These are phyloP conservation scores for Jaltomata sinuosa DNA, from an alignment of 257 asterid genomes.

Conservation along the genomic window DNA sequence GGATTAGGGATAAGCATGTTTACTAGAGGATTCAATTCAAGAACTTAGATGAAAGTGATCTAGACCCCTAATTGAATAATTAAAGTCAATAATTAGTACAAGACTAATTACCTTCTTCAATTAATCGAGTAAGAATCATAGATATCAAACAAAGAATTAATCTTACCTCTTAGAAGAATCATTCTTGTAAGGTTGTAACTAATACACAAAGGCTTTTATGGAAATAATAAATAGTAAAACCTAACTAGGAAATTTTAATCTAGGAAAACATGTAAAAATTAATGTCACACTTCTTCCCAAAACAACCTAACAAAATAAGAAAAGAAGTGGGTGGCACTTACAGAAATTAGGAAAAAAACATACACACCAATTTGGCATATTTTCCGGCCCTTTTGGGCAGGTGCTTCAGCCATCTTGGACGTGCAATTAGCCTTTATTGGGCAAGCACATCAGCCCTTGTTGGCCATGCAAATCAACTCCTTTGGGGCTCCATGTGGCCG, in stretches of 20 bases:
- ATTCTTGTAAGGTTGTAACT: not conserved
- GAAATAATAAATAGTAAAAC: too few species aligned
- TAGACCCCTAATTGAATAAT: not conserved
- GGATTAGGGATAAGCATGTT: not conserved
- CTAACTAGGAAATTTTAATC: too few species aligned
- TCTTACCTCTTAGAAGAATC: not conserved
- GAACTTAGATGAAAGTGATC: not conserved
- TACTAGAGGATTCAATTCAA: not conserved
- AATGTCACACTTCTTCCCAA: not conserved
- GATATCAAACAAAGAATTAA: not conserved
- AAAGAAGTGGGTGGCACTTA: not conserved
- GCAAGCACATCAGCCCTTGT: too few species aligned
- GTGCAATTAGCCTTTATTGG: too few species aligned
- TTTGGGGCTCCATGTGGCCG: too few species aligned
- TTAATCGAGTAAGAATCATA: not conserved
- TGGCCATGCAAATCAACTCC: too few species aligned
- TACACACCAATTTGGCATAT: not conserved
- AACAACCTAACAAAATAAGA: not conserved
- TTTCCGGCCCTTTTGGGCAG: not conserved
- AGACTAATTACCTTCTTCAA: not conserved
- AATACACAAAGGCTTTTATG: too few species aligned
- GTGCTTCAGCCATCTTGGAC: not conserved
- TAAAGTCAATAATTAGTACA: not conserved
- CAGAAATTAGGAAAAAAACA: not conserved
- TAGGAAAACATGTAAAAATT: not conserved